Base-by-base conservation (phyloP, 805 yeast genomes). In the fission yeast (Schizosaccharomyces pombe) region DNA sequence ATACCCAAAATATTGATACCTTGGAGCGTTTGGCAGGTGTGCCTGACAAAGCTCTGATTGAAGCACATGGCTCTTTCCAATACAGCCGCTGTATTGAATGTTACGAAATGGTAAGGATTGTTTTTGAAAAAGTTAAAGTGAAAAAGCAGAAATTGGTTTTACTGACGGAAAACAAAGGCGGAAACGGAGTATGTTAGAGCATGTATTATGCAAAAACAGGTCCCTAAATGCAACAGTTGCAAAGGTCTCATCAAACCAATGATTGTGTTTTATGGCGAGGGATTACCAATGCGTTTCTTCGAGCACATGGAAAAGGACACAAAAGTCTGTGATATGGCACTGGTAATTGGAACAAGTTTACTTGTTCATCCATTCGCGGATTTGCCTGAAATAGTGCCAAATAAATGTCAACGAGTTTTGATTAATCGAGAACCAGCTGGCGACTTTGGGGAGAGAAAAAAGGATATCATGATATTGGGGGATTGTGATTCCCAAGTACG, bases 1-100 rank as follows among this genome's bases (percentile, higher is more conserved):
- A 9, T 89, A 84, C 54, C 3, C 54, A 52, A 34, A 52, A 52
- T 55, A 56, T 26, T 29, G 97, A 89, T 63, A 86, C 95, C 0
- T 69, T 89, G 58, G 98, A 89, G 63, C 72, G 93, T 59, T 69
- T 81, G 19, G 91, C 95, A 0, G 95, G 95, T 0, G 75, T 89
- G 1, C 62, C 69, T 0, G 77, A 70, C 19, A 77, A 78, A 12
- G 71, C 67, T 57, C 71, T 89, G 1, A 80, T 89, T 0, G 95
- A 86, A 62, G 97, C 97, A 0, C 97, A 89, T 66, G 98, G 98
- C 0, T 84, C 94, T 1, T 89, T 89, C 72, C 93, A 91, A 1
- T 65, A 64, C 1, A 82, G 81, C 60, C 91, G 82, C 59, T 89
- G 98, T 63, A 80, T 86, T 51, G 77, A 81, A 22, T 89, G 98